These are phyloP conservation scores for Aspergillus hortae DNA, from an alignment of 2,329 filamentous ascomycete genomes.

Conservation along the genomic window DNA sequence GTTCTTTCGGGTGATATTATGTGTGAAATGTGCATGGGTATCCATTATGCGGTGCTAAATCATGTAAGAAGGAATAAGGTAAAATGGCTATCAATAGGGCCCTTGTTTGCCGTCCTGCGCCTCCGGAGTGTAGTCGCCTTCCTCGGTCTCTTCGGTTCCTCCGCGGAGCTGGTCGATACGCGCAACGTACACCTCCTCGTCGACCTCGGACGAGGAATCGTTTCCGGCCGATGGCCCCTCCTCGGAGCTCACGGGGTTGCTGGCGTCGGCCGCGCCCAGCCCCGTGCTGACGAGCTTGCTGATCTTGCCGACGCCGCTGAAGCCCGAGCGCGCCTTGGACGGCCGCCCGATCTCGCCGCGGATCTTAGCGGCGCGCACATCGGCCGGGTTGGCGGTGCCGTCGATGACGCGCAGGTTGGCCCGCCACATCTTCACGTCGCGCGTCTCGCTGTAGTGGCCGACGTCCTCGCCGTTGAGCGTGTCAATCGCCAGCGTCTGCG, in stretches of 20 bases:
- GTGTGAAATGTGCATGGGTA: no score
- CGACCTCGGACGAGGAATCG: not conserved
- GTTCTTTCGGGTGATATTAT: not conserved
- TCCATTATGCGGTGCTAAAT: no score
- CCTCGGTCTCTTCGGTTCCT: constrained; percentile 26
- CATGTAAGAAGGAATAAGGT: no score
- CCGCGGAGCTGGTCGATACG: constrained; percentile 18
- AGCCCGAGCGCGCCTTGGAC: constrained; percentile 18
- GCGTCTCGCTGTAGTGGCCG: constrained; percentile 42
- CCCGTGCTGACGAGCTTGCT: constrained; percentile 39
- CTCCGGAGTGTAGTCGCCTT: constrained; percentile 22
- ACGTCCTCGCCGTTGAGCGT: constrained; percentile 54
- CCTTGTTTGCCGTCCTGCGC: constrained; percentile 14
- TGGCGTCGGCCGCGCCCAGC: constrained; percentile 25
- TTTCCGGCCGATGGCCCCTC: constrained; percentile 8
- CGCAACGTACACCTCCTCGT: constrained; percentile 13
- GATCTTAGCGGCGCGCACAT: constrained; percentile 26
- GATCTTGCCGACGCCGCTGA: constrained; percentile 33
- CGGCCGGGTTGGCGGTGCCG: constrained; percentile 24
- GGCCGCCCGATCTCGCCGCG: constrained; percentile 26
- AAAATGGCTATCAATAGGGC: not conserved
- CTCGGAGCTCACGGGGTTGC: constrained; percentile 23
- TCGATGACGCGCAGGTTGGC: constrained; percentile 45
- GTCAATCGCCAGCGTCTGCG: constrained; percentile 54
- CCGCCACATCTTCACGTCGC: constrained; percentile 47